A percentile compares a stretch with the other conserved stretches of the same genome.
These are phyloP conservation scores for Heritiera fomes DNA, from an alignment of 345 rosid genomes.

Conservation along the genomic window DNA sequence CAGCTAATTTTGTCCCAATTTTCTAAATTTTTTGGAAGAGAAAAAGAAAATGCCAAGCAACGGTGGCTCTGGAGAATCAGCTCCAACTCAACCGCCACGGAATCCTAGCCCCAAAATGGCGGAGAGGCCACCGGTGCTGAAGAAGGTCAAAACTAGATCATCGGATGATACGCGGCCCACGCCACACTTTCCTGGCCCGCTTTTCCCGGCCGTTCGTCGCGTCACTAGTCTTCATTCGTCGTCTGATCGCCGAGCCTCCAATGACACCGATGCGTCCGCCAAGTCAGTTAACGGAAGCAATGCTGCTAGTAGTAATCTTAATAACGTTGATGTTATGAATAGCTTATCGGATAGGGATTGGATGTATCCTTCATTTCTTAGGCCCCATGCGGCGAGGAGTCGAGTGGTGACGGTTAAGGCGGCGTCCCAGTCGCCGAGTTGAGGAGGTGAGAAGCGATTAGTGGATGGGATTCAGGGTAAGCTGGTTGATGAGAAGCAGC, in stretches of 20 bases:
- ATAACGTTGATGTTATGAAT: constrained; percentile 2
- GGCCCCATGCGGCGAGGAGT: constrained; percentile 48
- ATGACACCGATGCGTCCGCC: constrained; percentile 14
- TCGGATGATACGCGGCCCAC: constrained; percentile 33
- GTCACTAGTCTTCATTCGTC: constrained; percentile 32
- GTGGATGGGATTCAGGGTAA: constrained; percentile 25
- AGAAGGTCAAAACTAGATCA: constrained; percentile 46
- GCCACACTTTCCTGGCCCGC: constrained; percentile 62
- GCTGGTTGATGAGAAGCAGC: constrained; percentile 32
- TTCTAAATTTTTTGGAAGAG: background rate
- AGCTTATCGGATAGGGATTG: constrained; percentile 54
- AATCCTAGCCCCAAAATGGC: constrained; percentile 31
- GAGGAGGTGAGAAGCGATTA: constrained; percentile 21
- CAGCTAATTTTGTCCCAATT: background rate
- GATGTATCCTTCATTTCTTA: constrained; percentile 64
- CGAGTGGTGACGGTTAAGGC: constrained; percentile 43
- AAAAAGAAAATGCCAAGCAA: background rate
- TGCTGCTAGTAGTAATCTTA: background rate
- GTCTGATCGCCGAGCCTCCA: constrained; percentile 44
- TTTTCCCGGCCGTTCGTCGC: constrained; percentile 59
- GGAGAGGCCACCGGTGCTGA: constrained; percentile 57
- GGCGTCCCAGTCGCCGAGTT: constrained; percentile 27
- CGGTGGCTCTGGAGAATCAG: constrained; percentile 11
- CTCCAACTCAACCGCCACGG: background rate
- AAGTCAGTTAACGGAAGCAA: constrained; percentile 14